These are phyloP conservation scores for Glebionis coronaria DNA, from an alignment of 129 eudicot genomes.

Conservation along the genomic window DNA sequence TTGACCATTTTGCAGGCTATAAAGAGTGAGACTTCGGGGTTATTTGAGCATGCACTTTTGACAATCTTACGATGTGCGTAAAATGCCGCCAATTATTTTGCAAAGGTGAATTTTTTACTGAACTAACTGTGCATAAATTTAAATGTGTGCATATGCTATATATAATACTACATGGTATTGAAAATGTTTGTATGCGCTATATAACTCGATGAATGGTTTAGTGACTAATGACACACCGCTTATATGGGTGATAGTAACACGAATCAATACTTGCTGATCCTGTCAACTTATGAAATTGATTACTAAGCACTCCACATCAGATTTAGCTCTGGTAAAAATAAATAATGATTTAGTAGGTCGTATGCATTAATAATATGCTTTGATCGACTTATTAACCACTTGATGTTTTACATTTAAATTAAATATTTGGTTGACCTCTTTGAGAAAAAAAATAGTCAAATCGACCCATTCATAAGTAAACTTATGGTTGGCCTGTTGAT, in stretches of 20 bases:
- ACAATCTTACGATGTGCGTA: slow-evolving; percentile 49
- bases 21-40: slow-evolving; percentile 60
- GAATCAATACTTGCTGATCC: too few species aligned
- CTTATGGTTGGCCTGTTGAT: too few species aligned
- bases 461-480: too few species aligned
- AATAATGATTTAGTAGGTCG: too few species aligned
- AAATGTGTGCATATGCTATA: background rate
- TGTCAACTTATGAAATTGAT: too few species aligned
- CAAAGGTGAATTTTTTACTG: slow-evolving; percentile 43
- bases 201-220: slow-evolving; percentile 56
- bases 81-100: slow-evolving; percentile 52
- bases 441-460: too few species aligned
- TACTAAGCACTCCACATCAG: too few species aligned
- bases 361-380: too few species aligned
- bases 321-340: too few species aligned
- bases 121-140: background rate
- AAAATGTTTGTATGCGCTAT: slow-evolving; percentile 37
- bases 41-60: slow-evolving; percentile 44
- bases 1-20: slow-evolving; percentile 41
- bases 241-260: slow-evolving; percentile 56
- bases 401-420: too few species aligned
- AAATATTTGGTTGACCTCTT: too few species aligned
- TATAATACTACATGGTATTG: background rate
- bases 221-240: slow-evolving; percentile 56
- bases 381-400: too few species aligned